A percentile compares a stretch with the other conserved stretches of the same genome.
Conservation (phyloP, 2,329 filamentous ascomycete genomes). For the Chrysoporthe austroafricana region DNA sequence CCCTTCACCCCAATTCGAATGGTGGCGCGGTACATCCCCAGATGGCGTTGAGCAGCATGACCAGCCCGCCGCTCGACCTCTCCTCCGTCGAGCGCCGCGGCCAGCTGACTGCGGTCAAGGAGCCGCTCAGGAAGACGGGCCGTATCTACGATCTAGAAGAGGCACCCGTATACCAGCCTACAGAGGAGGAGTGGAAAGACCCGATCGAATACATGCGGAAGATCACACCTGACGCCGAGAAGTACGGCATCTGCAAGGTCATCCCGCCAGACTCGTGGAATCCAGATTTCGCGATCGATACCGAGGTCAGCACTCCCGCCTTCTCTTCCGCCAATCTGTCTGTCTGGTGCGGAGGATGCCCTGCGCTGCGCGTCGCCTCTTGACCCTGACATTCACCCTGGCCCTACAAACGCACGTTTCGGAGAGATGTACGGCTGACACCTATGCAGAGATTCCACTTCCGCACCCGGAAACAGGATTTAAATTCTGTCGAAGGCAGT, state of each 20-base stretch:
- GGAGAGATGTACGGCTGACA: conserved; percentile 14
- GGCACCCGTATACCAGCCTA: conserved; percentile 88
- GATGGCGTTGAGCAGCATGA: conserved; percentile 59
- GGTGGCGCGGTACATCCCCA: conserved; percentile 53
- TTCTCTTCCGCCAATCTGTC: background rate
- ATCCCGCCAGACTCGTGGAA: conserved; percentile 94
- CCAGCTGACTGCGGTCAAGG: conserved; percentile 75
- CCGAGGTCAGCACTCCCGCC: conserved; percentile 69
- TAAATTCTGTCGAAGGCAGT: conserved; percentile 99
- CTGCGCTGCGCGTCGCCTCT: background rate
- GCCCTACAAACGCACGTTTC: background rate
- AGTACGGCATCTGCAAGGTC: conserved; percentile 94
- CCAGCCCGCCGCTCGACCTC: conserved; percentile 73
- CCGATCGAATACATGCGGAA: conserved; percentile 93
- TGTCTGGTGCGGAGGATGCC: background rate
- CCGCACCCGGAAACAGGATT: conserved; percentile 89
- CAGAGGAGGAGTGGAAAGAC: conserved; percentile 91
- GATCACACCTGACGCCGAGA: conserved; percentile 81
- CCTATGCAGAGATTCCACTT: conserved; percentile 85
- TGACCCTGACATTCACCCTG: background rate
- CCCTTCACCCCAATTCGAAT: conserved; percentile 56
- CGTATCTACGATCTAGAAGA: conserved; percentile 85
- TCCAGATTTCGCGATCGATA: conserved; percentile 93
- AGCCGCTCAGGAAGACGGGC: conserved; percentile 75
- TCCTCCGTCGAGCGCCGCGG: conserved; percentile 90